Conservation (phyloP, 228 moss, liverwort and hornwort species). For the Sphagnum magellanicum region DNA sequence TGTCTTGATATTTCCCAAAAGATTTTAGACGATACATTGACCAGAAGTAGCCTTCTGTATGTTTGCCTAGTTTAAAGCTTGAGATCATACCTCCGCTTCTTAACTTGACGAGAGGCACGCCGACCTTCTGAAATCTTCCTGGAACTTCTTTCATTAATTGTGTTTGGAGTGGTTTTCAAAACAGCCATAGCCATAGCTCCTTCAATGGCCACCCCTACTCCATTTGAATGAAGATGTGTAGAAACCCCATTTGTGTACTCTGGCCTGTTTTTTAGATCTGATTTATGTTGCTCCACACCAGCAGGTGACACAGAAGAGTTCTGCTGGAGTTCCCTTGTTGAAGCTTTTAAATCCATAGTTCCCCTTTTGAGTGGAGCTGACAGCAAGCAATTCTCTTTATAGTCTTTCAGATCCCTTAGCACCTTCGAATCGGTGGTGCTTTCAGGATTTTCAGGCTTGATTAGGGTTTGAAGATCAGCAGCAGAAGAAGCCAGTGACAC, state of each 20-base stretch:
- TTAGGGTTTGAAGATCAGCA: too few species aligned
- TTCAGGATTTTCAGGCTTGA: too few species aligned
- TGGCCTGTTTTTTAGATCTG: background rate
- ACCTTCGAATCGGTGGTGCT: too few species aligned
- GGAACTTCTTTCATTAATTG: slow-evolving; percentile 22
- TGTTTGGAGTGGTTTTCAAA: slow-evolving; percentile 18
- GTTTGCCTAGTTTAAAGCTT: too few species aligned
- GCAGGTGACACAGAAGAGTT: slow-evolving; percentile 10
- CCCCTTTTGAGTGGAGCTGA: too few species aligned
- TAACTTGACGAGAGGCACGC: slow-evolving; percentile 38
- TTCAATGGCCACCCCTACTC: slow-evolving; percentile 9
- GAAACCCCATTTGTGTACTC: slow-evolving; percentile 15
- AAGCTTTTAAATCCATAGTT: too few species aligned
- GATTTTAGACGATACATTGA: background rate
- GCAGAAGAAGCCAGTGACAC: too few species aligned
- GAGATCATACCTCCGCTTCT: slow-evolving; percentile 43
- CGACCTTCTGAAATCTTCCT: slow-evolving; percentile 33
- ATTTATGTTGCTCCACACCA: slow-evolving; percentile 7
- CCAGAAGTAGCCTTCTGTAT: too few species aligned
- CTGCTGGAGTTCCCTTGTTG: too few species aligned
- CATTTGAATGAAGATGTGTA: slow-evolving; percentile 13
- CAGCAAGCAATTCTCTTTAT: too few species aligned
- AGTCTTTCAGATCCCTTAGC: too few species aligned
- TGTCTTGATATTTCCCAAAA: too few species aligned
- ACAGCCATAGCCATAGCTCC: slow-evolving; percentile 4